phyloP scores from a whole-genome alignment of 78 protist species.

The Dictyostelium brefeldianum region DNA sequence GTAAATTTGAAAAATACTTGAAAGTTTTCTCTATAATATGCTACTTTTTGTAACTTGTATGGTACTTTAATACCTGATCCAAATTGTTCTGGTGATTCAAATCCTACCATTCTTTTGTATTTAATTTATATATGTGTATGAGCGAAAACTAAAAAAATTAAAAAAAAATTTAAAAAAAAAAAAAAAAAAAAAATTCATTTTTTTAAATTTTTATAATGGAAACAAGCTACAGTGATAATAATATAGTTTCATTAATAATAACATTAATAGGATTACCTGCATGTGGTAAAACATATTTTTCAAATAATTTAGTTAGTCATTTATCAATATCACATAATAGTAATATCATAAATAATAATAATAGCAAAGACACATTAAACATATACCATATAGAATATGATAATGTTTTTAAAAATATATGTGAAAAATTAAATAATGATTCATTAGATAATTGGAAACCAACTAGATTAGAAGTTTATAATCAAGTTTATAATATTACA shows the following conservation, averaged over 20 bases:
- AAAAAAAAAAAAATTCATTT: not conserved
- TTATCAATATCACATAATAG: not conserved
- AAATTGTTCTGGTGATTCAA: not conserved
- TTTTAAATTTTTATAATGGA: too few relatives aligned
- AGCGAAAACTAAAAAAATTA: not conserved
- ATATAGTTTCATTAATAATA: not conserved
- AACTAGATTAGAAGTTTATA: constrained; percentile 2
- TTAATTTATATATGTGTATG: not conserved
- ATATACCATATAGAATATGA: constrained; percentile 22
- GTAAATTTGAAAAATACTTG: constrained; percentile 61
- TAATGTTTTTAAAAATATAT: not conserved
- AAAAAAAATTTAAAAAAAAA: constrained; percentile 3
- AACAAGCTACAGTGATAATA: too few relatives aligned
- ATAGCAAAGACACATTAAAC: not conserved
- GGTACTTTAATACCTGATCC: constrained; percentile 47
- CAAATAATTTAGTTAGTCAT: not conserved
- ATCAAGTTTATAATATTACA: not conserved
- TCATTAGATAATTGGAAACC: constrained; percentile 2
- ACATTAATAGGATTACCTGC: not conserved
- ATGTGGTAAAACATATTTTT: not conserved
- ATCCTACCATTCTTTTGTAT: not conserved
- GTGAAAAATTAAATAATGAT: not conserved
- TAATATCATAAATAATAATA: not conserved
- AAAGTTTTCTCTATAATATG: constrained; percentile 67
- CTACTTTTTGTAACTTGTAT: constrained; percentile 48